phyloP scores from a whole-genome alignment of 768 basidiomycete species.

The Termitomyces sp. region DNA sequence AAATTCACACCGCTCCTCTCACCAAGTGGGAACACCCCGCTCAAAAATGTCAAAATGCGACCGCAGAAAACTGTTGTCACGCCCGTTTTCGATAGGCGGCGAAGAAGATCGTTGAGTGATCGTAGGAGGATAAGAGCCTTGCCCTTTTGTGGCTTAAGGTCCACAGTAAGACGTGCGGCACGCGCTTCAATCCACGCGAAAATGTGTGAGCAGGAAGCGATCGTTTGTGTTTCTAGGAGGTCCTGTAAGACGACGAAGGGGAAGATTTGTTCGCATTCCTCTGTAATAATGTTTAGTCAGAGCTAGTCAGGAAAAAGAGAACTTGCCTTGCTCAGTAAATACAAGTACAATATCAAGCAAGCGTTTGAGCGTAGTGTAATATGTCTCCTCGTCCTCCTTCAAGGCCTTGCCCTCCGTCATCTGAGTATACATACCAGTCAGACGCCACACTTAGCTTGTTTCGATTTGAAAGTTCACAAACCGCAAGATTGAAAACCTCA shows the following conservation, averaged over 20 bases:
- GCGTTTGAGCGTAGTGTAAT: conserved; percentile 56
- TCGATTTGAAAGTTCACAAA: conserved; percentile 27
- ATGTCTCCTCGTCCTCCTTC: conserved; percentile 39
- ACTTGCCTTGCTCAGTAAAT: conserved; percentile 72
- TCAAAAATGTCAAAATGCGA: conserved; percentile 82
- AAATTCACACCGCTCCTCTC: conserved; percentile 91
- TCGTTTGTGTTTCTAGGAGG: conserved; percentile 80
- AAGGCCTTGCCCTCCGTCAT: conserved; percentile 63
- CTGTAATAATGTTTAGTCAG: conserved; percentile 25
- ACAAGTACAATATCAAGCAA: conserved; percentile 69
- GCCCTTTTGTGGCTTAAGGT: conserved; percentile 81
- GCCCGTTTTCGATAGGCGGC: conserved; percentile 82
- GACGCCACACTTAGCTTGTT: not conserved
- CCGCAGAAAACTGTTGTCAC: conserved; percentile 85
- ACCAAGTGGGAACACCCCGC: conserved; percentile 79
- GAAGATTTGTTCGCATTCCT: conserved; percentile 72
- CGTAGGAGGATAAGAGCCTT: conserved; percentile 83
- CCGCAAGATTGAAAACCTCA: conserved; percentile 68
- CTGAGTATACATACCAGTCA: conserved; percentile 27
- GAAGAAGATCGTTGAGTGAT: conserved; percentile 80
- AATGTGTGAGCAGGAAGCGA: conserved; percentile 77
- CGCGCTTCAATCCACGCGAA: conserved; percentile 85
- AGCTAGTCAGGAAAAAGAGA: not conserved
- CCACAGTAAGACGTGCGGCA: conserved; percentile 62
- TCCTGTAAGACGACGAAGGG: conserved; percentile 75